Conservation (phyloP, 305 asterid genomes). For the Stenogyne calaminthoides region DNA sequence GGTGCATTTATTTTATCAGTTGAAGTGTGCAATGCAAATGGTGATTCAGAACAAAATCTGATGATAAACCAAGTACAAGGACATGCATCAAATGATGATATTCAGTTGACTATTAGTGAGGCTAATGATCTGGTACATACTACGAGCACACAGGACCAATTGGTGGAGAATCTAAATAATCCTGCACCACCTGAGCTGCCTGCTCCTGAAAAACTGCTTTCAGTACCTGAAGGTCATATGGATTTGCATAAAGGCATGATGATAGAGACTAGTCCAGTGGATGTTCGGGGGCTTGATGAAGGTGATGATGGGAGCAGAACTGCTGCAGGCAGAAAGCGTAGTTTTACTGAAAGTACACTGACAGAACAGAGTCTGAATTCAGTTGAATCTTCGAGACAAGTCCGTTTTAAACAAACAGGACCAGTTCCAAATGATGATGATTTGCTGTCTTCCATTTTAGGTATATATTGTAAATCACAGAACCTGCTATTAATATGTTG, state of each 20-base stretch:
- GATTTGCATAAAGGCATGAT: slow-evolving; percentile 50
- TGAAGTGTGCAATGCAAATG: slow-evolving; percentile 37
- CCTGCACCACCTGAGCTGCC: slow-evolving; percentile 49
- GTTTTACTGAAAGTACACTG: slow-evolving; percentile 78
- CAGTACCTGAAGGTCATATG: slow-evolving; percentile 54
- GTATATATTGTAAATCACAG: slow-evolving; percentile 38
- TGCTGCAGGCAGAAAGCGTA: slow-evolving; percentile 75
- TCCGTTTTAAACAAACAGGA: slow-evolving; percentile 54
- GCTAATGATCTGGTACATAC: slow-evolving; percentile 44
- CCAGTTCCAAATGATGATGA: slow-evolving; percentile 85
- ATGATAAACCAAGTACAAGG: slow-evolving; percentile 40
- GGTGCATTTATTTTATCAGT: slow-evolving; percentile 46
- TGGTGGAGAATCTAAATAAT: slow-evolving; percentile 31
- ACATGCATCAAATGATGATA: slow-evolving; percentile 42
- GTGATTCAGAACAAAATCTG: slow-evolving; percentile 39
- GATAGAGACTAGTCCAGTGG: slow-evolving; percentile 58
- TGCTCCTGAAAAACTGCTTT: slow-evolving; percentile 76
- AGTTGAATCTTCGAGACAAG: slow-evolving; percentile 68
- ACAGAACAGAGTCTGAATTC: slow-evolving; percentile 85
- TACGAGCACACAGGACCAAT: slow-evolving; percentile 28
- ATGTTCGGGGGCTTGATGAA: slow-evolving; percentile 48
- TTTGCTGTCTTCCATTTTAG: slow-evolving; percentile 88
- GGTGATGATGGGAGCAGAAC: slow-evolving; percentile 72
- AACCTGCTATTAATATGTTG: not conserved
- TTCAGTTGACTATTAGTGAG: slow-evolving; percentile 36